Conservation (phyloP, 306 rosid species). For the Cucumis hystrix region DNA sequence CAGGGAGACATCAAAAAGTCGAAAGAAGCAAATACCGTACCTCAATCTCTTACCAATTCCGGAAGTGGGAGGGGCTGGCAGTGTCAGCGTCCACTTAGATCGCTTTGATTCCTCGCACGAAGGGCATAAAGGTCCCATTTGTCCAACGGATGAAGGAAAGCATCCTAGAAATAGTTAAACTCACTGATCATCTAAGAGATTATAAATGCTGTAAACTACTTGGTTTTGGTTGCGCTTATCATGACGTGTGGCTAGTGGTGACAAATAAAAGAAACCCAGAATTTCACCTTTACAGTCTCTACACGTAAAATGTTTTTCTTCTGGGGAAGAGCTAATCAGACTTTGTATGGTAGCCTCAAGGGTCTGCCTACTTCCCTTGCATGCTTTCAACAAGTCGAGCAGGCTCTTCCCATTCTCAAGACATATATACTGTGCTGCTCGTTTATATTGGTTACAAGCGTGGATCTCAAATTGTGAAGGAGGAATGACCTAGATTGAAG, state of each 20-base stretch:
- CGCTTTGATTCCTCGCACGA: constrained; percentile 52
- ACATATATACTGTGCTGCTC: constrained; percentile 94
- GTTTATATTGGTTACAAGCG: constrained; percentile 78
- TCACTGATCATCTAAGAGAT: constrained; percentile 4
- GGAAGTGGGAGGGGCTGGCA: constrained; percentile 10
- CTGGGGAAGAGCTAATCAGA: constrained; percentile 47
- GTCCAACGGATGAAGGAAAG: constrained; percentile 58
- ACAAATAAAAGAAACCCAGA: constrained; percentile 2
- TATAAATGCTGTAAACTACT: no score
- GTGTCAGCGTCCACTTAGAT: constrained; percentile 25
- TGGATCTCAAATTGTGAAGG: constrained; percentile 97
- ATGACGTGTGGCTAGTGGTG: neutral
- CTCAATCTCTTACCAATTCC: constrained; percentile 36
- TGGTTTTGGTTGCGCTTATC: neutral
- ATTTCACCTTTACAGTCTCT: constrained; percentile 66
- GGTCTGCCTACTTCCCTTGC: constrained; percentile 57
- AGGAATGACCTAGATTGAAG: constrained; percentile 53
- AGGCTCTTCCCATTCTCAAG: constrained; percentile 89
- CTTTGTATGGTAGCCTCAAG: constrained; percentile 77
- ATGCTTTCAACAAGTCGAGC: constrained; percentile 70
- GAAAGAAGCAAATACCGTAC: constrained; percentile 19
- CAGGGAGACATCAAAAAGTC: neutral
- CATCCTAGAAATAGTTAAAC: constrained; percentile 31
- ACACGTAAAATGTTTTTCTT: constrained; percentile 65
- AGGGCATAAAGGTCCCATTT: constrained; percentile 57